Base-by-base conservation (phyloP, 1,284 basidiomycete genomes). In the Sphagnurus paluster region DNA sequence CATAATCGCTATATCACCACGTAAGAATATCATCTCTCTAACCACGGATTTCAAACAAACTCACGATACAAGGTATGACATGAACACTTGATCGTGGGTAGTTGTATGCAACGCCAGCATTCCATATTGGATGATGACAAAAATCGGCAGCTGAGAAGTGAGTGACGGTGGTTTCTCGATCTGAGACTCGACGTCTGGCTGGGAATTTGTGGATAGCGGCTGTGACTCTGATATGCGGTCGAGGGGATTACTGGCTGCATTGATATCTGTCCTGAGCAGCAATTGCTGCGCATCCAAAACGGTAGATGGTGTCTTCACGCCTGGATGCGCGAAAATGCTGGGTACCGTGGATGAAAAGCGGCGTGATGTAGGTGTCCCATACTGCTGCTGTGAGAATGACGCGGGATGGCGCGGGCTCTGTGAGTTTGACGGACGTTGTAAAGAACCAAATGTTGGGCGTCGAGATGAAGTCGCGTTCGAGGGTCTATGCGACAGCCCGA, bases 61-160 rank as follows among this genome's bases (percentile, higher is more conserved):
- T 72, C 53, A 90, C 88, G 86, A 82, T 45, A 90, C 86, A 25
- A 90, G 79, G 64, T 91, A 91, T 2, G 85, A 84, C 65, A 90
- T 78, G 66, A 91, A 91, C 16, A 91, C 68, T 63, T 91, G 89
- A 68, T 91, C 88, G 58, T 91, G 89, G 2, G 87, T 89, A n/a
- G 89, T 91, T 29, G 79, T 79, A 60, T 91, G 88, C 45, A 91
- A 64, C 11, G 88, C 88, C 56, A 91, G 67, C 53, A 88, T 64
- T 13, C 87, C 89, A 63, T 91, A 91, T 64, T 91, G 88, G 14
- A 87, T 61, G 50, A 91, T 90, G 49, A 91, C 77, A 53, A 82
- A 53, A 21, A 86, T 53, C 5, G 88, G 88, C 26, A 91, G 67
- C 60, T 83, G 82, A 14, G 80, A 82, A 47, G 74, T 59, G 55